Conservation (phyloP, 2,329 filamentous ascomycete species). For the Chalaropsis ovoidea region DNA sequence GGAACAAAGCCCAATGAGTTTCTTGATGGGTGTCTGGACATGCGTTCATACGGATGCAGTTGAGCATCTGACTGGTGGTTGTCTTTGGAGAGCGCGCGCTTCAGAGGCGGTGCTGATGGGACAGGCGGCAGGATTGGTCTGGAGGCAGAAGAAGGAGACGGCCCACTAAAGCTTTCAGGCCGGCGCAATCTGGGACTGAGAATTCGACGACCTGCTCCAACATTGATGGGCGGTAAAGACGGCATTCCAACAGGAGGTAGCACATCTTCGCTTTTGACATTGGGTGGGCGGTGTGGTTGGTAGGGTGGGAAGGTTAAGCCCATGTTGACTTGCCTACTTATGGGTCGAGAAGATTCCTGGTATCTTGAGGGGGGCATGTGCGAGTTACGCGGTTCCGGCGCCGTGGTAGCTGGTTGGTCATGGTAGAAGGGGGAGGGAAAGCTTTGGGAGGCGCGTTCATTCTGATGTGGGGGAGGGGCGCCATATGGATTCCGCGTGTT, state of each 20-base stretch:
- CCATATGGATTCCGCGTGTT: not conserved
- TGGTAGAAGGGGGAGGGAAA: not conserved
- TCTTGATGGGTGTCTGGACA: not conserved
- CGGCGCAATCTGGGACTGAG: not conserved
- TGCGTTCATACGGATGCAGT: not conserved
- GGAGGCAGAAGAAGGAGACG: not conserved
- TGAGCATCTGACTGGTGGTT: not conserved
- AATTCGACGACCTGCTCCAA: not conserved
- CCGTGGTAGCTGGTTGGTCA: not conserved
- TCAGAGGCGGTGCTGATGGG: constrained; percentile 4
- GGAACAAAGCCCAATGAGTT: not conserved
- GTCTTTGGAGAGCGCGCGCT: not conserved
- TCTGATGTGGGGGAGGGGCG: not conserved
- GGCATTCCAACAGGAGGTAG: not conserved
- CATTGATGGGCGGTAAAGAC: not conserved
- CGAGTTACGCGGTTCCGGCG: not conserved
- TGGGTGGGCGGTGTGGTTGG: not conserved
- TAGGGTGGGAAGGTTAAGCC: not conserved
- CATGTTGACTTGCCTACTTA: not conserved
- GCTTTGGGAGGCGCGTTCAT: not conserved
- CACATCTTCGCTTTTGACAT: not conserved
- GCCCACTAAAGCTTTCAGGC: not conserved
- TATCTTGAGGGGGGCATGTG: not conserved
- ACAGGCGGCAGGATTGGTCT: not conserved
- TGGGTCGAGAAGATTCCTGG: not conserved